phyloP scores from a whole-genome alignment of 495 filamentous ascomycete species.

The Extremus antarcticus region DNA sequence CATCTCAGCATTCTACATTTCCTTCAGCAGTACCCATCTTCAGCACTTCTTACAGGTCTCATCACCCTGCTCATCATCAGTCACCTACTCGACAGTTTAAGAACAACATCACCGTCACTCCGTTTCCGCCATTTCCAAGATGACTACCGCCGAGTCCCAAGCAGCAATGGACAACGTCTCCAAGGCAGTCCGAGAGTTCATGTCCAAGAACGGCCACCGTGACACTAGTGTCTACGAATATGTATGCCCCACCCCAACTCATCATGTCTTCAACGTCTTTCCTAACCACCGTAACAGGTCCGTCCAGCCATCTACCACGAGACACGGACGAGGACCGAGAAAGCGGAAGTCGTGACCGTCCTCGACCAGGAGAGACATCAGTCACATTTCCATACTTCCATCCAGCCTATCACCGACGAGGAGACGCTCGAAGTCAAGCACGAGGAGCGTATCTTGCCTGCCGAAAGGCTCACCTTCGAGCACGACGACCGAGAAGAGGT shows the following conservation, averaged over 20 bases:
- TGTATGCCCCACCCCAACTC: conserved; percentile 10
- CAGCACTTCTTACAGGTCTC: background rate
- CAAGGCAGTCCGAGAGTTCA: conserved; percentile 40
- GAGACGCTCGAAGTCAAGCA: conserved; percentile 31
- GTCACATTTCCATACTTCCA: conserved; percentile 35
- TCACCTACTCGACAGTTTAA: background rate
- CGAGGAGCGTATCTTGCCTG: conserved; percentile 34
- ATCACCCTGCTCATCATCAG: background rate
- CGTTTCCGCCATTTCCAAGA: background rate
- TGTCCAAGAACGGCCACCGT: conserved; percentile 44
- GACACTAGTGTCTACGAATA: conserved; percentile 53
- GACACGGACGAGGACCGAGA: conserved; percentile 39
- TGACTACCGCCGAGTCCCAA: background rate
- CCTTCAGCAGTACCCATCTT: background rate
- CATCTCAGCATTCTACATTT: conserved; percentile 9
- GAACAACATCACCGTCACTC: background rate
- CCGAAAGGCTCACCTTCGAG: conserved; percentile 45
- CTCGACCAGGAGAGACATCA: conserved; percentile 49
- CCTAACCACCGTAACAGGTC: conserved; percentile 14
- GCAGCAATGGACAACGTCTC: conserved; percentile 46
- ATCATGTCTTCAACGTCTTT: background rate
- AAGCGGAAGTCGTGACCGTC: conserved; percentile 45
- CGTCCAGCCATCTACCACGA: conserved; percentile 50
- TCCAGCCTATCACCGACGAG: conserved; percentile 30
- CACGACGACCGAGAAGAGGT: conserved; percentile 41